These are phyloP conservation scores for Pseudonitzschia multiseries DNA, from an alignment of 108 stramenopile species.

Conservation along the genomic window DNA sequence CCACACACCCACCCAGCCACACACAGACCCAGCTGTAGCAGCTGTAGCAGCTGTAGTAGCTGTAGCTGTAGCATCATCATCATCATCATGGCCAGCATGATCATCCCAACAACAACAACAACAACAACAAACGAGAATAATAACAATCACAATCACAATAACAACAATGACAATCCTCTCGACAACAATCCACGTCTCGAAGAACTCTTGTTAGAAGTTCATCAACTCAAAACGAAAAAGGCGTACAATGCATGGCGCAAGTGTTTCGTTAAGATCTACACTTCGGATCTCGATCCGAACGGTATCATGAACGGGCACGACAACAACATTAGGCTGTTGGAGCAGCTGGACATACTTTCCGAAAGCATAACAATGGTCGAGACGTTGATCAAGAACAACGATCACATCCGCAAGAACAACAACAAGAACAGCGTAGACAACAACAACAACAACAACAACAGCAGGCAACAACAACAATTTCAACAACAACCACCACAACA, in stretches of 20 bases:
- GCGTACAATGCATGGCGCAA: conserved; percentile 22
- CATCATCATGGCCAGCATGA: too few relatives aligned
- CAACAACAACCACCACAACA: not conserved
- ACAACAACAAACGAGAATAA: too few relatives aligned
- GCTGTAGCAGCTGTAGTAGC: too few relatives aligned
- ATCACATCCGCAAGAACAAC: not conserved
- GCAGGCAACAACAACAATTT: too few relatives aligned
- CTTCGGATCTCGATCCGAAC: conserved; percentile 25
- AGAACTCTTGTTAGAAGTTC: conserved; percentile 14
- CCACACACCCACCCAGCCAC: too few relatives aligned
- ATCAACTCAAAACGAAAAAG: conserved; percentile 10
- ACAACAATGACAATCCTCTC: too few relatives aligned
- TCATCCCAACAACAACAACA: too few relatives aligned
- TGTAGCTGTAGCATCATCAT: too few relatives aligned
- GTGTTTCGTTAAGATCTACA: conserved; percentile 23
- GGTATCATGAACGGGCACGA: conserved; percentile 27
- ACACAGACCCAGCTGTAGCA: too few relatives aligned
- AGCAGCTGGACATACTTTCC: conserved; percentile 17
- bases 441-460: not conserved
- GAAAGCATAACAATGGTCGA: not conserved
- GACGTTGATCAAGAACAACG: not conserved
- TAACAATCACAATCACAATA: not conserved
- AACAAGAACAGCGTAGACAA: not conserved
- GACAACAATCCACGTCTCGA: conserved; percentile 28
- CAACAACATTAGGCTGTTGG: conserved; percentile 11